Evolutionary conservation across 495 filamentous ascomycete species (phyloP).

Genomic region (Talaromyces stipitatus): DNA sequence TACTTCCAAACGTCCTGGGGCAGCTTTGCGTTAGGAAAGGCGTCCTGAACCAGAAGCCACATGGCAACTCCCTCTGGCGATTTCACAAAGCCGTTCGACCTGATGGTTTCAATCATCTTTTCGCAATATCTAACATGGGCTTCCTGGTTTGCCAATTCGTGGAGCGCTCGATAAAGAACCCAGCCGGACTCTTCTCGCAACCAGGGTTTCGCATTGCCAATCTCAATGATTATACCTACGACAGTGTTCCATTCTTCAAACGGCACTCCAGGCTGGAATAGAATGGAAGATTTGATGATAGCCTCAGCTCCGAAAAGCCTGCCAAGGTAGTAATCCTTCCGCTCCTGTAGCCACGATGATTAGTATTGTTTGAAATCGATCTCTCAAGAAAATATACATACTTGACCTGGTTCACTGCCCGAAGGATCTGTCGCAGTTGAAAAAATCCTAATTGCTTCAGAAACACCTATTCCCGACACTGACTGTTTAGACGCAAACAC

Average conservation of each 20-base stretch:
- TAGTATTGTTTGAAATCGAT: slow-evolving; percentile 4
- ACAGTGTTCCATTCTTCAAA: slow-evolving; percentile 53
- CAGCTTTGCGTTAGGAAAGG: slow-evolving; percentile 55
- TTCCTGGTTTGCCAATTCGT: slow-evolving; percentile 31
- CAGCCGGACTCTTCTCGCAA: slow-evolving; percentile 79
- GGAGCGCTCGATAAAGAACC: slow-evolving; percentile 48
- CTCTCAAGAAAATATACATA: slow-evolving; percentile 14
- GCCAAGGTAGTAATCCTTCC: slow-evolving; percentile 77
- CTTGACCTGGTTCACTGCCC: slow-evolving; percentile 58
- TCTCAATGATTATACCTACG: slow-evolving; percentile 41
- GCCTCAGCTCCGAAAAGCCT: slow-evolving; percentile 80
- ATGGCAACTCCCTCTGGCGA: slow-evolving; percentile 84
- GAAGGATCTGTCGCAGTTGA: slow-evolving; percentile 57
- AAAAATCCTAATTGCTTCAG: slow-evolving; percentile 54
- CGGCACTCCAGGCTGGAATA: slow-evolving; percentile 46
- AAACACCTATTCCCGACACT: slow-evolving; percentile 30
- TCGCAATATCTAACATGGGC: slow-evolving; percentile 42
- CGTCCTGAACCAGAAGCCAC: slow-evolving; percentile 63
- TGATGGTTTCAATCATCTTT: slow-evolving; percentile 52
- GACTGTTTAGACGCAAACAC: slow-evolving; percentile 24
- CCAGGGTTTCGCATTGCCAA: slow-evolving; percentile 70
- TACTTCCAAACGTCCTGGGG: slow-evolving; percentile 67
- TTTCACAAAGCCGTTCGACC: slow-evolving; percentile 55
- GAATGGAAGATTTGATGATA: slow-evolving; percentile 68
- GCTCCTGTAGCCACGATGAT: slow-evolving; percentile 52